A percentile compares a stretch with the other conserved stretches of the same genome.
Conservation (phyloP, 2,329 filamentous ascomycete genomes). For the Aspergillus ruber region DNA sequence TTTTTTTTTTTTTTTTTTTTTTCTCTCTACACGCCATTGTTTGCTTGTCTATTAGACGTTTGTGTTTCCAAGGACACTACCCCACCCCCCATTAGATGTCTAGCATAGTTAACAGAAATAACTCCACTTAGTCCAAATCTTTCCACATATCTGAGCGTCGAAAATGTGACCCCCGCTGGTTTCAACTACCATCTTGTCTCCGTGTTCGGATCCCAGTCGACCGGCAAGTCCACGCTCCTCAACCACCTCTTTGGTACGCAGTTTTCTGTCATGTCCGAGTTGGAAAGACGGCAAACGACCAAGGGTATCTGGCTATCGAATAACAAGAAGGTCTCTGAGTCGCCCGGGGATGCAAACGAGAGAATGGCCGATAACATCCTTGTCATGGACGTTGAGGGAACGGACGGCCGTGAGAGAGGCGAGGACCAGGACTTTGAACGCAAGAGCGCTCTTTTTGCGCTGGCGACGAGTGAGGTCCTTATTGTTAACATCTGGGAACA, state of each 20-base stretch:
- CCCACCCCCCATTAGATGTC: background rate
- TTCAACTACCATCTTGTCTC: slow-evolving; percentile 99
- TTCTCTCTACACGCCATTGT: background rate
- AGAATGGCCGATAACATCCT: slow-evolving; percentile 95
- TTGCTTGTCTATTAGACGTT: background rate
- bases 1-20: background rate
- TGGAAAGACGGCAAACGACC: slow-evolving; percentile 88
- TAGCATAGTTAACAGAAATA: background rate
- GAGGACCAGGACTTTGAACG: slow-evolving; percentile 99
- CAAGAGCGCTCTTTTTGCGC: slow-evolving; percentile 93
- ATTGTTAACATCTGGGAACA: slow-evolving; percentile 99
- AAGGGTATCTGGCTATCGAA: slow-evolving; percentile 99
- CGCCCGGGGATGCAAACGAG: slow-evolving; percentile 27
- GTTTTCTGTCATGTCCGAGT: slow-evolving; percentile 97
- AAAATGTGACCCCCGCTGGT: slow-evolving; percentile 75
- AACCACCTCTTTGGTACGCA: slow-evolving; percentile 93
- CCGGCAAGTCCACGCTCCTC: slow-evolving; percentile 92
- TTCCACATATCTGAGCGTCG: slow-evolving; percentile 71
- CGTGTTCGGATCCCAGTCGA: slow-evolving; percentile 97
- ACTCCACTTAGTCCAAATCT: slow-evolving; percentile 58
- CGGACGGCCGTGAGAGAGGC: slow-evolving; percentile 88
- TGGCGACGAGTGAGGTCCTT: slow-evolving; percentile 94
- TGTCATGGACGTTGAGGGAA: slow-evolving; percentile 98
- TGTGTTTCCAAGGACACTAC: background rate
- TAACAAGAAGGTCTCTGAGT: slow-evolving; percentile 61